A percentile compares a stretch with the other conserved stretches of the same genome.
These are phyloP conservation scores for Hydnum rufescens DNA, from an alignment of 768 basidiomycete species.

Conservation along the genomic window DNA sequence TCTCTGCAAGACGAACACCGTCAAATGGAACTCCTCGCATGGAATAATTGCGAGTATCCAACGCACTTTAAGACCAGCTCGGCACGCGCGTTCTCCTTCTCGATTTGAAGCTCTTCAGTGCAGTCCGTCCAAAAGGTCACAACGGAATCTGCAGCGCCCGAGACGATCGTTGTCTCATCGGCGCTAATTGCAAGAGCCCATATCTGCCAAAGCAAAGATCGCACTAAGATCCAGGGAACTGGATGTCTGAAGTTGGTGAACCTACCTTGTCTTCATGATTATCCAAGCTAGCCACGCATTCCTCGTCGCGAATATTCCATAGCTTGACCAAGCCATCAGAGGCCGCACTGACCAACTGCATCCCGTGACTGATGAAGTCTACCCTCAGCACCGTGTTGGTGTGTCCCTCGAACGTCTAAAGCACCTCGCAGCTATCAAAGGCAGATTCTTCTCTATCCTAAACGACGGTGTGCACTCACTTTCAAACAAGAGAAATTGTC, in stretches of 20 bases:
- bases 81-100: constrained; percentile 52
- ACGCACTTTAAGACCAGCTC: constrained; percentile 66
- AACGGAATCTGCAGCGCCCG: constrained; percentile 89
- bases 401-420: constrained; percentile 91
- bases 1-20: constrained; percentile 35
- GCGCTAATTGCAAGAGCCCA: constrained; percentile 79
- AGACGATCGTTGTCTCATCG: constrained; percentile 72
- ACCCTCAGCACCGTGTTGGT: constrained; percentile 91
- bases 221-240: neutral
- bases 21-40: neutral
- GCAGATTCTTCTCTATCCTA: neutral
- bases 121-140: constrained; percentile 95
- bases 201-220: constrained; percentile 34
- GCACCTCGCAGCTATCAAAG: no score
- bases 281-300: constrained; percentile 75
- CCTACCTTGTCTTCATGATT: constrained; percentile 94
- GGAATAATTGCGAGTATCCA: neutral
- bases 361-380: constrained; percentile 66
- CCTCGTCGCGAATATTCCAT: constrained; percentile 82
- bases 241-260: constrained; percentile 3
- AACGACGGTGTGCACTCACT: constrained; percentile 15
- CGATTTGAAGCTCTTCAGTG: constrained; percentile 61
- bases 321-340: constrained; percentile 92
- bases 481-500: constrained; percentile 82
- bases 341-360: constrained; percentile 75